phyloP scores from a whole-genome alignment of 345 rosid species.

The Eucalyptus polybractea region DNA sequence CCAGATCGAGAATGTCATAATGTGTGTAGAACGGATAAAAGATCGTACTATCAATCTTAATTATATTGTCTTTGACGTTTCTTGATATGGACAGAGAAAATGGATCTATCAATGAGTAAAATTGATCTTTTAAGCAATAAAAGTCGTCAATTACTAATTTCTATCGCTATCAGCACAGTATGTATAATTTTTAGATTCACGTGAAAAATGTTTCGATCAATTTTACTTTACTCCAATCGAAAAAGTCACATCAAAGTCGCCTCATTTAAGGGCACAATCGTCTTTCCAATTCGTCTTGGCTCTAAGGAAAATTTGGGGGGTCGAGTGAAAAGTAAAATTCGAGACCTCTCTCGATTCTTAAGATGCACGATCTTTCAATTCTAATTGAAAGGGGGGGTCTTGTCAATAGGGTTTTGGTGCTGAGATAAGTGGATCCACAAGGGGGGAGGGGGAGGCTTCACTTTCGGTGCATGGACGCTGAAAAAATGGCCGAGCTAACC shows the following conservation, averaged over 20 bases:
- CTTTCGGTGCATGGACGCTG: constrained; percentile 25
- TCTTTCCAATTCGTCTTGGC: background rate
- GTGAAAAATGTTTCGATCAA: background rate
- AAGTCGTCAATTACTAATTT: rapidly evolving
- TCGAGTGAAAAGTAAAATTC: too few relatives aligned
- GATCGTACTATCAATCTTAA: background rate
- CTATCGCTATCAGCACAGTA: rapidly evolving
- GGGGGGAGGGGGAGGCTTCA: background rate
- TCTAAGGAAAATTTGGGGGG: background rate
- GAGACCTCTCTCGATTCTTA: too few relatives aligned
- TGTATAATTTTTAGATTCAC: background rate
- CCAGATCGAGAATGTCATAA: background rate
- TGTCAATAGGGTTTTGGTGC: background rate
- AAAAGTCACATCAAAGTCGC: background rate
- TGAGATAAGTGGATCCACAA: background rate
- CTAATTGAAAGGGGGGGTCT: background rate
- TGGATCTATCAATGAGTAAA: rapidly evolving
- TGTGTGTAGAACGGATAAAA: background rate
- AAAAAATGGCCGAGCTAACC: background rate
- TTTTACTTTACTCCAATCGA: rapidly evolving
- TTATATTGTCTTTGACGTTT: background rate
- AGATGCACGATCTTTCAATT: background rate
- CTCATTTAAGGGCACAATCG: background rate
- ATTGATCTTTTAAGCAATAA: background rate
- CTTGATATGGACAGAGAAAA: background rate